Evolutionary conservation across 768 basidiomycete genomes (phyloP), one percentile per base, ranked within the genome.

Genomic region (Xerocomellus dryophilus): DNA sequence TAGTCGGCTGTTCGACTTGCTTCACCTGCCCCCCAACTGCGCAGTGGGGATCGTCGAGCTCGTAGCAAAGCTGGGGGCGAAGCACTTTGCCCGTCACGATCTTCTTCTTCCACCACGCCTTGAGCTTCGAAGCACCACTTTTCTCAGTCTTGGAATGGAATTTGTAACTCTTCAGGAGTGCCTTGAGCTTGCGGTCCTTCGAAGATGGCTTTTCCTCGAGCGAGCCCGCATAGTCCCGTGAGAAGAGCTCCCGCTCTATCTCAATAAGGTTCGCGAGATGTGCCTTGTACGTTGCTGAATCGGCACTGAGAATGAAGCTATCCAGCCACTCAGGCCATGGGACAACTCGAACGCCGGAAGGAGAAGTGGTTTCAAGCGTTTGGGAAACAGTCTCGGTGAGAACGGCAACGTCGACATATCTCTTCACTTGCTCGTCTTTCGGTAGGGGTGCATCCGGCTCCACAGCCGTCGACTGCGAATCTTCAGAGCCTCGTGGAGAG

Each of bases 31-130:
- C 59, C 18, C 74, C 78, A 10, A 79, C 78, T 14, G 70, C 68
- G 46, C 75, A 79, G 23, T 61, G 56, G 4, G 65, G 65, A 52
- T 73, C 72, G 39, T 78, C 74, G 21, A 78, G 62, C 14, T 78
- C 77, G 21, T 72, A 63, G 20, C 73, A 71, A 21, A 80, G 65
- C 52, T 76, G 72, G 11, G 77, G 56, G 46, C 64, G 74, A 14
- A 65, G 50, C 2, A 71, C 59, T n/a, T 73, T 74, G 21, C 75
- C 73, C 3, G 71, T 64, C 8, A 71, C 59, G 27, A 86, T 73
- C 56, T 85, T 85, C 57, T 79, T 81, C 69, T 78, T 82, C 62
- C 84, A 69, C 86, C 86, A 88, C 5, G 79, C 75, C 59, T 81
- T 85, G 42, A 88, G 64, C 57, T 76, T 81, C 43, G 78, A 75